Percentiles rank a stretch among this genome's conserved stretches.
These are phyloP conservation scores for Globomyces pollinis-pini DNA, from an alignment of 192 early-diverging fungal genomes.

Conservation along the genomic window DNA sequence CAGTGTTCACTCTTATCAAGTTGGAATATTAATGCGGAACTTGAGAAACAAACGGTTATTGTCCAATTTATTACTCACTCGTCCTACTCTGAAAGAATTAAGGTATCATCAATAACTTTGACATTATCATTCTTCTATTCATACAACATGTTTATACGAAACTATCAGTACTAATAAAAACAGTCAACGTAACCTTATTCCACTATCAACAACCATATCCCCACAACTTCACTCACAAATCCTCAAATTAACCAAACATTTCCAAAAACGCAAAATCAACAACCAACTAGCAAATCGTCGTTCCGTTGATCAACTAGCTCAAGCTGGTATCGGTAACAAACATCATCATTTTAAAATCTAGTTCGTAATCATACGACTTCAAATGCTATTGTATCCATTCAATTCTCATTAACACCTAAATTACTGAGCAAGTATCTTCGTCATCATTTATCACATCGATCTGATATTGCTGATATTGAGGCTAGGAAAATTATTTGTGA, in stretches of 20 bases:
- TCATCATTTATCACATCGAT: background rate
- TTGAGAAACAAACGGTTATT: background rate
- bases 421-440: background rate
- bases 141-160: no score
- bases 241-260: background rate
- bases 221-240: background rate
- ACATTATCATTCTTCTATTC: no score
- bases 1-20: background rate
- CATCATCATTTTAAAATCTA: no score
- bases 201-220: background rate
- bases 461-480: background rate
- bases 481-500: conserved; percentile 2
- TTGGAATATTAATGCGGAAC: background rate
- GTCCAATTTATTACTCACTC: background rate
- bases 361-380: no score
- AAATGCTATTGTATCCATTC: no score
- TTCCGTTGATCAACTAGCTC: background rate
- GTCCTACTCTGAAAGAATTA: conserved; percentile 1
- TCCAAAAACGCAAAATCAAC: background rate
- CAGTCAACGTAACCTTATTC: background rate
- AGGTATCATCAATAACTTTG: background rate
- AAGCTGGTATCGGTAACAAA: no score
- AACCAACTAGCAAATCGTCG: background rate
- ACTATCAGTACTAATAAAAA: no score
- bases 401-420: no score